A percentile compares a stretch with the other conserved stretches of the same genome.
Evolutionary conservation across 208 protist species (phyloP).

Genomic region (Leishmania gerbilli): DNA sequence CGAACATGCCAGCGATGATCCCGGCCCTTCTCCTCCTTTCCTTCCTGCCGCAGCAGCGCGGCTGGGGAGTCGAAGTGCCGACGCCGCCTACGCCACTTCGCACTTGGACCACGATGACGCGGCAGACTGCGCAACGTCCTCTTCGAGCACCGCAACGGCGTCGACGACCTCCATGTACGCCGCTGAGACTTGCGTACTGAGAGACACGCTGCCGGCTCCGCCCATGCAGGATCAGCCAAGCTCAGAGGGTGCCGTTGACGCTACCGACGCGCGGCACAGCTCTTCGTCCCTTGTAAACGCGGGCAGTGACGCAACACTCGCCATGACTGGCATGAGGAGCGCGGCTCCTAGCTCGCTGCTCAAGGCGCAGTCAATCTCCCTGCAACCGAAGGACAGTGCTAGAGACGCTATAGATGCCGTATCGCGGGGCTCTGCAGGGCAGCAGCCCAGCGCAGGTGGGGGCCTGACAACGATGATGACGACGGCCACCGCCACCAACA

Average conservation of each 20-base stretch:
- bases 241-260: neutral
- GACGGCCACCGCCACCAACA: neutral
- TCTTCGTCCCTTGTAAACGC: neutral
- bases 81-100: neutral
- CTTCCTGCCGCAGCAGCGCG: neutral
- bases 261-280: neutral
- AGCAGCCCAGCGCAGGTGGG: neutral
- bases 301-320: neutral
- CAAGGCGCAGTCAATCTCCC: neutral
- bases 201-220: neutral
- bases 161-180: neutral
- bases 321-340: neutral
- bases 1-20: neutral
- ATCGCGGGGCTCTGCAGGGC: neutral
- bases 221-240: neutral
- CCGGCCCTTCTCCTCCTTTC: neutral
- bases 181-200: neutral
- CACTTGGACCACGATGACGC: neutral
- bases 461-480: neutral
- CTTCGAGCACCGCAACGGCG: neutral
- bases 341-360: neutral
- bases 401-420: neutral
- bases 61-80: neutral
- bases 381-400: neutral
- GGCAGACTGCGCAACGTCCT: neutral